Evolutionary conservation across 1,284 basidiomycete genomes (phyloP).

Genomic region (Peniophora sp.): DNA sequence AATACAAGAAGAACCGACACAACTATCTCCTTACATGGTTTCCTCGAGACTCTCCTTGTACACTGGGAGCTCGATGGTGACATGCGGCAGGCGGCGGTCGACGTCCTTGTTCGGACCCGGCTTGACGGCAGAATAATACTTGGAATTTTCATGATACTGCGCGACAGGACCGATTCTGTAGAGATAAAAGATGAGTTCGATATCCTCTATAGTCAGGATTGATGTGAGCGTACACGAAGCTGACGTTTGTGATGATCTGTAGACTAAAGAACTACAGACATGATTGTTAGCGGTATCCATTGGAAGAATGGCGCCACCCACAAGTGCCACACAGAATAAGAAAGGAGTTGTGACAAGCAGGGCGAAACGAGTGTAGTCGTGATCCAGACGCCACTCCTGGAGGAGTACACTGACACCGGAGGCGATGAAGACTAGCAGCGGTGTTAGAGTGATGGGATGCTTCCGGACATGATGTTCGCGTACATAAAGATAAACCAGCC

Average conservation of each 20-base stretch:
- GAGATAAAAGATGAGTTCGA: slow-evolving; percentile 1
- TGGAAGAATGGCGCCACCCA: slow-evolving; percentile 24
- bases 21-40: slow-evolving; percentile 46
- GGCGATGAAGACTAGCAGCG: slow-evolving; percentile 47
- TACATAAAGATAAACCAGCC: slow-evolving; percentile 55
- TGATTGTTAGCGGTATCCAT: slow-evolving; percentile 1
- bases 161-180: slow-evolving; percentile 61
- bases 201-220: slow-evolving; percentile 7
- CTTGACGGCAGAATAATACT: slow-evolving; percentile 59
- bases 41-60: slow-evolving; percentile 70
- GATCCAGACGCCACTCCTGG: slow-evolving; percentile 62
- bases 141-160: slow-evolving; percentile 68
- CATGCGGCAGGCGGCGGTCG: slow-evolving; percentile 57
- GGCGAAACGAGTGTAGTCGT: slow-evolving; percentile 52
- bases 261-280: slow-evolving; percentile 49
- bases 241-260: slow-evolving; percentile 52
- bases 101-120: slow-evolving; percentile 55
- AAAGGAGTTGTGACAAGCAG: slow-evolving; percentile 59
- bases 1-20: background rate
- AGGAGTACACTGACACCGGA: slow-evolving; percentile 53
- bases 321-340: slow-evolving; percentile 66
- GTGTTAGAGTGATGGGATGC: background rate
- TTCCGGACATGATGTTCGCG: background rate
- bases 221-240: slow-evolving; percentile 38
- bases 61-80: slow-evolving; percentile 74